Percentiles rank a stretch among this genome's conserved stretches.
These are phyloP conservation scores for Mortierella sp. DNA, from an alignment of 371 early-diverging fungal genomes.

Conservation along the genomic window DNA sequence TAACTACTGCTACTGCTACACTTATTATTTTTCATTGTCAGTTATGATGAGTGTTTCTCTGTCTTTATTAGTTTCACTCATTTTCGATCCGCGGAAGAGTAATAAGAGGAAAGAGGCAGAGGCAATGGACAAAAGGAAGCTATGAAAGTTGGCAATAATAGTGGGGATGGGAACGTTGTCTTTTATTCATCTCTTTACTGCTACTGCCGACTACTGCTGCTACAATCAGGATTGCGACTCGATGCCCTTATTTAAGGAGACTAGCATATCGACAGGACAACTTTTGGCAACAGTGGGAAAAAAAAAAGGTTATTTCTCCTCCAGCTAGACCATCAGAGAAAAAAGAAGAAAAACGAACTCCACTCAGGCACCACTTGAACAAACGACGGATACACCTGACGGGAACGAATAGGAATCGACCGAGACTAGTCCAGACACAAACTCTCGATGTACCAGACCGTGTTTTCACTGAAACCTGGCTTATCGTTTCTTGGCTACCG, in stretches of 20 bases:
- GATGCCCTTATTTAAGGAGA: no score
- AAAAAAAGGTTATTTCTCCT: conserved; percentile 3
- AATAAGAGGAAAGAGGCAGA: no score
- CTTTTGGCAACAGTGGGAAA: neutral
- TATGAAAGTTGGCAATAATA: neutral
- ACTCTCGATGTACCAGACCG: neutral
- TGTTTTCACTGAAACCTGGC: neutral
- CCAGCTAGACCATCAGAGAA: neutral
- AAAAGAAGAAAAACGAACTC: neutral
- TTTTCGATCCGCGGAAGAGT: neutral
- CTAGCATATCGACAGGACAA: no score
- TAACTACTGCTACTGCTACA: neutral
- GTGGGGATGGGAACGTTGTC: neutral
- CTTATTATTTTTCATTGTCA: neutral
- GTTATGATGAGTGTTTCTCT: no score
- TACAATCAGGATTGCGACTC: no score
- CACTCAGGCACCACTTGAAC: neutral
- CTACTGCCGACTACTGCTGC: no score
- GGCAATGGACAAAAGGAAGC: neutral
- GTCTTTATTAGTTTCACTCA: neutral
- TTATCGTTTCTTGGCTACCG: neutral
- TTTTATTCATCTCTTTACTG: neutral
- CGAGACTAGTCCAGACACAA: neutral
- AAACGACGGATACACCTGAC: neutral
- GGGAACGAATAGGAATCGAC: neutral